Conservation (phyloP, 129 eudicot genomes). For the Smallanthus sonchifolius region DNA sequence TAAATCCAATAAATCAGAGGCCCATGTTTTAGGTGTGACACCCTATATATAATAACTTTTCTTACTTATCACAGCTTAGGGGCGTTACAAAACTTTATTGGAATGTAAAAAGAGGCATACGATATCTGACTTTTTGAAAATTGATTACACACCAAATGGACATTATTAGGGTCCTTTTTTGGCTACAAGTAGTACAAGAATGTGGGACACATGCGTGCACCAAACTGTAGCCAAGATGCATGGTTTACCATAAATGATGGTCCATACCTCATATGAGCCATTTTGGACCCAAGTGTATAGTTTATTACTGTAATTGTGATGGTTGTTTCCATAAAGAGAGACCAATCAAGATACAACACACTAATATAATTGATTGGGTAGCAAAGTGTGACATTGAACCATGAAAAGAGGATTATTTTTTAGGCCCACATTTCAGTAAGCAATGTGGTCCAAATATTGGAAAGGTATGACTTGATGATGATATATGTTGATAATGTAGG, state of each 20-base stretch:
- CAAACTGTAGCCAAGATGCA: constrained; percentile 14
- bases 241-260: constrained; percentile 32
- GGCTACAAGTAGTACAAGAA: constrained; percentile 17
- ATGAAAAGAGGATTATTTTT: neutral
- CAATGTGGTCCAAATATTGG: constrained; percentile 29
- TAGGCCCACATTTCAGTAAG: constrained; percentile 18
- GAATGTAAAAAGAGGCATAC: neutral
- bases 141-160: constrained; percentile 10
- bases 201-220: constrained; percentile 19
- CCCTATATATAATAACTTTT: neutral
- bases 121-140: neutral
- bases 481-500: neutral
- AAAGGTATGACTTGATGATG: constrained; percentile 4
- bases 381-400: constrained; percentile 14
- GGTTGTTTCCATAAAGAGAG: constrained; percentile 32
- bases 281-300: constrained; percentile 27
- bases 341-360: constrained; percentile 26
- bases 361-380: constrained; percentile 17
- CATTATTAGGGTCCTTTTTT: constrained; percentile 25
- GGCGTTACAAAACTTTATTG: neutral
- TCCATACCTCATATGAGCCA: constrained; percentile 26
- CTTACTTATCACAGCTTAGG: neutral
- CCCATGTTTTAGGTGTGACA: too few relatives aligned
- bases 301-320: constrained; percentile 18
- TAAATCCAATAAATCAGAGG: too few relatives aligned